Percentiles rank a stretch among this genome's conserved stretches.
phyloP scores from a whole-genome alignment of 805 yeast genomes.

The Tetrapisispora namnaoensis region DNA sequence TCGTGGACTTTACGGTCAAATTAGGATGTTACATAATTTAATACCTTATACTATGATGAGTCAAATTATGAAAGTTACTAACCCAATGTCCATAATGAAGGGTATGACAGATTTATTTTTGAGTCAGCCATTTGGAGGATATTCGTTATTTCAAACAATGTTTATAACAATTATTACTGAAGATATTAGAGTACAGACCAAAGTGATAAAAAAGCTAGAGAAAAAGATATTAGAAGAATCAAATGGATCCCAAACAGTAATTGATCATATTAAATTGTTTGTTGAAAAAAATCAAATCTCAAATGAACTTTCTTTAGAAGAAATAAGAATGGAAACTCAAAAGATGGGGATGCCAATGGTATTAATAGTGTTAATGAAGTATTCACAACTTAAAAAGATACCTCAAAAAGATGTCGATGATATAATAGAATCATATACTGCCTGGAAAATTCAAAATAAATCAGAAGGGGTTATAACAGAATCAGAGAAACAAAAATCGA shows the following conservation, averaged over 20 bases:
- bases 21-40: conserved; percentile 59
- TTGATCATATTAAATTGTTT: conserved; percentile 25
- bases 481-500: conserved; percentile 20
- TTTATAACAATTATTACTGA: conserved; percentile 67
- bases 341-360: conserved; percentile 22
- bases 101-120: conserved; percentile 71
- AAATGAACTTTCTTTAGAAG: conserved; percentile 18
- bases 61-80: conserved; percentile 70
- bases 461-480: background rate
- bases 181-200: conserved; percentile 57
- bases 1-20: conserved; percentile 60
- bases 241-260: conserved; percentile 17
- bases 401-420: conserved; percentile 20
- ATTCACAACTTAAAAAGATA: conserved; percentile 12
- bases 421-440: conserved; percentile 23
- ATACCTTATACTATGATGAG: conserved; percentile 76
- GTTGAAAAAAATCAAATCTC: conserved; percentile 27
- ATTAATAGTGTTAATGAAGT: conserved; percentile 20
- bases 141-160: conserved; percentile 61
- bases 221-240: conserved; percentile 22
- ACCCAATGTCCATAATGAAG: conserved; percentile 78
- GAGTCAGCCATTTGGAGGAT: conserved; percentile 64
- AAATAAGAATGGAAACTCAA: conserved; percentile 26
- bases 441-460: conserved; percentile 15
- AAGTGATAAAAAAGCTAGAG: conserved; percentile 41